Evolutionary conservation across 306 rosid species (phyloP).

Genomic region (Sindora glabra): DNA sequence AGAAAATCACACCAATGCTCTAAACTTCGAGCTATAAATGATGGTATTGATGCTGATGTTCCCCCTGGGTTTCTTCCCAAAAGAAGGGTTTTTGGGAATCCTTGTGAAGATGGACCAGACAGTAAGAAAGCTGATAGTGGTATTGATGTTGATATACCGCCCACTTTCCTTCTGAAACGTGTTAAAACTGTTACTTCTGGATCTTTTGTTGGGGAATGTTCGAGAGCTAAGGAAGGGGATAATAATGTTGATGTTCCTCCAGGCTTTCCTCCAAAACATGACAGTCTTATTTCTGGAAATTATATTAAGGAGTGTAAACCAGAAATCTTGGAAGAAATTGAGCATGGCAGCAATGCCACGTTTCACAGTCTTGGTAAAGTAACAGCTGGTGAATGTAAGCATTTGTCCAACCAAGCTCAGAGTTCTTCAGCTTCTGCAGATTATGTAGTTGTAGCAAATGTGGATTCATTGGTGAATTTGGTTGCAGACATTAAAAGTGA

Average conservation of each 20-base stretch:
- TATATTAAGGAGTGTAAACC: neutral
- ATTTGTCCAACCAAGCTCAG: neutral
- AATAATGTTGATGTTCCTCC: conserved; percentile 3
- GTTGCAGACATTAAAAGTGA: neutral
- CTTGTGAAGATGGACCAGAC: neutral
- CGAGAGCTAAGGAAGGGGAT: neutral
- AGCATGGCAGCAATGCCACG: neutral
- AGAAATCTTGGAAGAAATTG: neutral
- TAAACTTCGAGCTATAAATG: neutral
- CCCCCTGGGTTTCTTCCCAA: conserved; percentile 13
- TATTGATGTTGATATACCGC: conserved; percentile 2
- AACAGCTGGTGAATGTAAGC: neutral
- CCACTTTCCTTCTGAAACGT: neutral
- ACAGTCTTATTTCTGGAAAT: neutral
- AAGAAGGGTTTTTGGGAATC: neutral
- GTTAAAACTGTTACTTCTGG: neutral
- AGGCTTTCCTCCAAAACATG: neutral
- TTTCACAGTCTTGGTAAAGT: neutral
- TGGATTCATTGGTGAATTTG: neutral
- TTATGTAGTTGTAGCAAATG: neutral
- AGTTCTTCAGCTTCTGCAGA: conserved; percentile 4
- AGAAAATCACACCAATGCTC: neutral
- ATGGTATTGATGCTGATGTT: conserved; percentile 15
- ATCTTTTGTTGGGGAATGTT: neutral
- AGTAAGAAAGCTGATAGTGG: neutral